phyloP scores from a whole-genome alignment of 2,329 filamentous ascomycete genomes.

The Diaporthe sp. region DNA sequence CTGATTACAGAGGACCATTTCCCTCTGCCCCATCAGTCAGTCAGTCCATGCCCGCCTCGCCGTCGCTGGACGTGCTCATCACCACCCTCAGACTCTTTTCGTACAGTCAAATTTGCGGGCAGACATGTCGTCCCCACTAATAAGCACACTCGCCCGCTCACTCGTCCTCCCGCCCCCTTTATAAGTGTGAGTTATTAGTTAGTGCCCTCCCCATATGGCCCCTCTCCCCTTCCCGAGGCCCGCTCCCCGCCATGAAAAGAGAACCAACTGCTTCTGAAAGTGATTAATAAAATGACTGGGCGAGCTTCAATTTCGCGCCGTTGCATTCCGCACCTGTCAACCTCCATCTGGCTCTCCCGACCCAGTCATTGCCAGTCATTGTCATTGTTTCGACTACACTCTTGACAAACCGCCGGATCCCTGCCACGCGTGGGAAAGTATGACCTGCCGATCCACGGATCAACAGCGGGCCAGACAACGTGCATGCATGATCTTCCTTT shows the following conservation, averaged over 20 bases:
- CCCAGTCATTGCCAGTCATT: neutral
- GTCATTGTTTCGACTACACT: conserved; percentile 15
- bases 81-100: conserved; percentile 19
- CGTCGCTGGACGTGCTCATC: neutral
- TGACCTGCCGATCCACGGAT: conserved; percentile 26
- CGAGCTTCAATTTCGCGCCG: conserved; percentile 4
- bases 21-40: neutral
- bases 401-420: conserved; percentile 8
- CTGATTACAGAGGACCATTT: conserved; percentile 19
- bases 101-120: conserved; percentile 29
- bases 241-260: conserved; percentile 1
- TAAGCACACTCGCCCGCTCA: neutral
- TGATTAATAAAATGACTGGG: neutral
- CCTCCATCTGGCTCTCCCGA: neutral
- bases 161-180: conserved; percentile 10
- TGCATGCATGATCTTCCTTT: conserved; percentile 23
- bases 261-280: neutral
- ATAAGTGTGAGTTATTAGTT: conserved; percentile 1
- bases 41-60: neutral
- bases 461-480: conserved; percentile 19
- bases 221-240: neutral
- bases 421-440: neutral
- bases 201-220: neutral
- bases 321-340: conserved; percentile 29
- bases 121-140: conserved; percentile 17